Evolutionary conservation across 352 stramenopile genomes (phyloP), one percentile per base, ranked within the genome.

Genomic region (Thalassiosira sp.): DNA sequence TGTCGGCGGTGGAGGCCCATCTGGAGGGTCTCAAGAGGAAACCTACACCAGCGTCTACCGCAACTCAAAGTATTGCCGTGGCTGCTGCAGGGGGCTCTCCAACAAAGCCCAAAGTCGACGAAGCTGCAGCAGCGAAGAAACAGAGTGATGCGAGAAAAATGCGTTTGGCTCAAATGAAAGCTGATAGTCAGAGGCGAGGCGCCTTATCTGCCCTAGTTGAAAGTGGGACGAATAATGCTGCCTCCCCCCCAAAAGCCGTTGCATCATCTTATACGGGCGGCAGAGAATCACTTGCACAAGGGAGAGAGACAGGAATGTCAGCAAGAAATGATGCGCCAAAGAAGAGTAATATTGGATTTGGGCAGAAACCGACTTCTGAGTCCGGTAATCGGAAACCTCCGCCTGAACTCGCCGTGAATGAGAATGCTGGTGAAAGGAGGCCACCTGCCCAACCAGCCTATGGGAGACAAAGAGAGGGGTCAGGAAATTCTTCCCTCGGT

Each of bases 141-240:
- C 15, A 56, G 2, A 40, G 24, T 25, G 57, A 67, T 25, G 67
- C 48, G 11, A 71, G 58, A 45, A 71, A 78, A 24, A 53, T 11
- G 20, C 33, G 69, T 35, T 59, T 78, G 37, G 49, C 22, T 28
- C 37, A 13, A 10, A 67, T 78, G 69, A 78, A 22, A 48, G 56
- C n/a, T 2, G 52, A 18, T 3, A 20, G n/a, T n/a, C n/a, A 13
- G 15, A 53, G 16, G 28, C 28, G 20, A 37, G 18, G 11, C 20
- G 3, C 31, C 28, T 52, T 16, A 48, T 10, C 51, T 72, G 5
- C 25, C 52, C 0, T 11, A 2, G 27, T 20, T 49, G 7, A 71
- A 6, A 48, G 43, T 51, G 43, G 43, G 43, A 16, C 16, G 8
- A 51, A 51, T 51, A 16, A 6, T 58, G 20, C 22, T 48, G 28